phyloP scores from a whole-genome alignment of 148 eudicot genomes.

The Chenopodium suecicum region DNA sequence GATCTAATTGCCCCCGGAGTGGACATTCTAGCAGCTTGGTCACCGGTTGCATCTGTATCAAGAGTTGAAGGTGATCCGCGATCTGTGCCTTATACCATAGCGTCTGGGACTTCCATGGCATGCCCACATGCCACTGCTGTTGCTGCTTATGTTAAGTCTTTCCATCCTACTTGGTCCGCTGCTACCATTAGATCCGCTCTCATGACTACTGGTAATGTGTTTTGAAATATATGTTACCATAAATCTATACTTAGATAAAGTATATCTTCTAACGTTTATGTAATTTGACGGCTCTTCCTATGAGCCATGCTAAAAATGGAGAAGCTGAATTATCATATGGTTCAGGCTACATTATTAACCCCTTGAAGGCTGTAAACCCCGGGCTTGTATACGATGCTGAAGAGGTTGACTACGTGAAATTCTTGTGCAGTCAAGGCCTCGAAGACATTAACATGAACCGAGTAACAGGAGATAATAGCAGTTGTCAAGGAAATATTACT shows the following conservation, averaged over 20 bases:
- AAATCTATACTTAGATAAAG: no score
- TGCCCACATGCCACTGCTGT: conserved; percentile 43
- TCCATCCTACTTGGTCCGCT: conserved; percentile 40
- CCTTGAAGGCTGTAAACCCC: conserved; percentile 34
- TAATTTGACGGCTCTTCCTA: conserved; percentile 25
- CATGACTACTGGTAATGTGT: conserved; percentile 38
- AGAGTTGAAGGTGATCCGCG: conserved; percentile 26
- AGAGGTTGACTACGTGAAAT: conserved; percentile 30
- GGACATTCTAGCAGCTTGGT: conserved; percentile 40
- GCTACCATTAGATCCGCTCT: conserved; percentile 45
- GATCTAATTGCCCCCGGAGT: conserved; percentile 51
- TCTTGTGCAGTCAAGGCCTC: conserved; percentile 35
- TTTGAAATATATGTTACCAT: neutral
- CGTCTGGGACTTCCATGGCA: conserved; percentile 44
- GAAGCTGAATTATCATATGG: conserved; percentile 41
- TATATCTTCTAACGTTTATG: neutral
- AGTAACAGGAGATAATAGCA: conserved; percentile 23
- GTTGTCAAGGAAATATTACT: neutral
- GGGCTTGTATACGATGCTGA: conserved; percentile 36
- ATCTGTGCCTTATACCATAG: conserved; percentile 27
- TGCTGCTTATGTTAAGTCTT: conserved; percentile 43
- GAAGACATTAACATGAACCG: neutral
- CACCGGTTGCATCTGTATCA: conserved; percentile 24
- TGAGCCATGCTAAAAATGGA: conserved; percentile 17
- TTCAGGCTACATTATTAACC: conserved; percentile 36